Evolutionary conservation across 805 yeast species (phyloP), one percentile per base, ranked within the genome.

Genomic region (Kazachstania bromeliacearum): DNA sequence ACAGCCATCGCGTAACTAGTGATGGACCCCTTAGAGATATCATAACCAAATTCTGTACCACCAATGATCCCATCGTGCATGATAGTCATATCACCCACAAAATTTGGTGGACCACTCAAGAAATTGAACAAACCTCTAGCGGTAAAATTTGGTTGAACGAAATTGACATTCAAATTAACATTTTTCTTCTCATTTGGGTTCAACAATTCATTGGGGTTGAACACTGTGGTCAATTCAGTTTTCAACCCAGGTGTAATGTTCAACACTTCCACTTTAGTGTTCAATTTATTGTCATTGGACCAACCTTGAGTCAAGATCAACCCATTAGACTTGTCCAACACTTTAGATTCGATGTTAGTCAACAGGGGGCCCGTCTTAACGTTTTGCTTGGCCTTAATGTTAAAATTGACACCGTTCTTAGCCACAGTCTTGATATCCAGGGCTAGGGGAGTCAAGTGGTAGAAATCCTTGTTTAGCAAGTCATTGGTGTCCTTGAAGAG

Each of bases 41-140:
- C 96, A 74, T 92, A 89, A 55, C 95, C 89, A 61, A 89, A 76
- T 70, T 92, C 94, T 51, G 88, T 94, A 68, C 98, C 98, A 51
- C 88, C 88, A 51, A 92, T 78, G 77, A 87, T 82, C 53, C 96
- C 96, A 56, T 85, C 94, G 69, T 84, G 94, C 58, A 94, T 94
- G 56, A 85, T 76, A 46, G 95, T 79, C 62, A 85, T 75, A 67
- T 89, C 96, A 68, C 96, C 96, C 53, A 84, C 78, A 65, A 94
- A 89, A 53, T 81, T 73, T 52, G 96, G 95, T 51, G 95, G 95
- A 75, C 92, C 88, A 20, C 35, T 35, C 64, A 88, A 74, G 61
- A 89, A 73, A 67, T 89, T 96, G 55, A 92, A 87, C 70, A 85
- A 85, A 53, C 89, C 94, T 68, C 95, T 78, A 55, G 95, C 94